A percentile compares a stretch with the other conserved stretches of the same genome.
Conservation (phyloP, 768 basidiomycete genomes). For the Amanita pseudoporphyria region DNA sequence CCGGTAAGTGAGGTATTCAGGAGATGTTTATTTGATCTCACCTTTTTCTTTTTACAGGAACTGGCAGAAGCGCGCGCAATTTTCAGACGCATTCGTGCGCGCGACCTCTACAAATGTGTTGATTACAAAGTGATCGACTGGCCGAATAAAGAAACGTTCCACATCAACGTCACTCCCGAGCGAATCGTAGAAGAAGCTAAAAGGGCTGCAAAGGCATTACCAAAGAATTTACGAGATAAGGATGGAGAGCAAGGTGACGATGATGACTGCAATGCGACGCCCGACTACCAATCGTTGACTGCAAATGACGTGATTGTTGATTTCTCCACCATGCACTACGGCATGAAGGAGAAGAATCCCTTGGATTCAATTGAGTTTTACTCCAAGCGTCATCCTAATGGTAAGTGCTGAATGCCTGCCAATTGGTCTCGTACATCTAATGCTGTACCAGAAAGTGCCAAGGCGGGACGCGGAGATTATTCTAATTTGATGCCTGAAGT, state of each 20-base stretch:
- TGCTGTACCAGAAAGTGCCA: slow-evolving; percentile 26
- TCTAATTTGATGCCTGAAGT: slow-evolving; percentile 52
- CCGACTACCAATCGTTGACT: slow-evolving; percentile 21
- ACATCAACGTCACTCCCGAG: slow-evolving; percentile 28
- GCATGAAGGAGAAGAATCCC: slow-evolving; percentile 64
- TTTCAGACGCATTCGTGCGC: slow-evolving; percentile 47
- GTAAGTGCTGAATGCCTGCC: slow-evolving; percentile 29
- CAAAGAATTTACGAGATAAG: background rate
- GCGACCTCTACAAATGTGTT: slow-evolving; percentile 62
- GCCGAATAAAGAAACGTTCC: slow-evolving; percentile 25
- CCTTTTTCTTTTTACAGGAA: slow-evolving; percentile 31
- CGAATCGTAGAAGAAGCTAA: slow-evolving; percentile 35
- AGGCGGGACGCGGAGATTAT: slow-evolving; percentile 45
- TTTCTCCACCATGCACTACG: slow-evolving; percentile 61
- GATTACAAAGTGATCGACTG: slow-evolving; percentile 51
- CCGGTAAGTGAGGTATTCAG: slow-evolving; percentile 29
- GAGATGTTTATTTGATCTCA: background rate
- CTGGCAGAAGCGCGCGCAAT: slow-evolving; percentile 50
- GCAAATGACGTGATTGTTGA: slow-evolving; percentile 55
- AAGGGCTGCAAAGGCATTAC: slow-evolving; percentile 13
- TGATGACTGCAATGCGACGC: slow-evolving; percentile 10
- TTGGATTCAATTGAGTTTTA: slow-evolving; percentile 66
- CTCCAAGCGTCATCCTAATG: slow-evolving; percentile 48
- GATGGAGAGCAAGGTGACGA: slow-evolving; percentile 11
- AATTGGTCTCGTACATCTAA: no score